Evolutionary conservation across 192 early-diverging fungal genomes (phyloP).

Genomic region (Borealophlyctis nickersoniae): DNA sequence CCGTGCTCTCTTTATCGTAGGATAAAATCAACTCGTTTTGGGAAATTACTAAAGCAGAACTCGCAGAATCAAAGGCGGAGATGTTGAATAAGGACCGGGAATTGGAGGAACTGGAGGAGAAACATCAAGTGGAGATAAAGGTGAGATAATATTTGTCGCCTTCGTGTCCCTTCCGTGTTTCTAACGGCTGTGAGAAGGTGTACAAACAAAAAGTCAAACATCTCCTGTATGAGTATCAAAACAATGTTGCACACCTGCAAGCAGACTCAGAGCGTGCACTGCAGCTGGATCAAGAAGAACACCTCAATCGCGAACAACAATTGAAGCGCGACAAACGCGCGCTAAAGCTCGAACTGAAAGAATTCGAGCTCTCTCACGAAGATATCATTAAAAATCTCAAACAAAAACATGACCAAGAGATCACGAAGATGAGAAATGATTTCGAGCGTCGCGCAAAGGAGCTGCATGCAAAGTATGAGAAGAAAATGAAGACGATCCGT

Average conservation of each 20-base stretch:
- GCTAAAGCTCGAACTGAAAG: slow-evolving; percentile 60
- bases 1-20: slow-evolving; percentile 32
- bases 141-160: slow-evolving; percentile 18
- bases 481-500: slow-evolving; percentile 58
- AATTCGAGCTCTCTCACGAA: slow-evolving; percentile 63
- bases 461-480: slow-evolving; percentile 60
- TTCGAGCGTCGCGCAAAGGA: slow-evolving; percentile 60
- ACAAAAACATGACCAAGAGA: slow-evolving; percentile 57
- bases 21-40: slow-evolving; percentile 60
- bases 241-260: slow-evolving; percentile 65
- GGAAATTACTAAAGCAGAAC: slow-evolving; percentile 60
- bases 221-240: slow-evolving; percentile 67
- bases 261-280: slow-evolving; percentile 58
- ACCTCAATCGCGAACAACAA: slow-evolving; percentile 49
- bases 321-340: slow-evolving; percentile 62
- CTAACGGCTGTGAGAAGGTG: slow-evolving; percentile 31
- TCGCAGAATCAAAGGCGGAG: slow-evolving; percentile 44
- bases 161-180: neutral
- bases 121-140: slow-evolving; percentile 67
- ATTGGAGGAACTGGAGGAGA: slow-evolving; percentile 61
- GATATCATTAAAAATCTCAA: slow-evolving; percentile 60
- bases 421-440: slow-evolving; percentile 49
- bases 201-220: slow-evolving; percentile 74
- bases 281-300: slow-evolving; percentile 53
- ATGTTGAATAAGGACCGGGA: slow-evolving; percentile 62